These are phyloP conservation scores for Ambrosiella cleistominuta DNA, from an alignment of 2,329 filamentous ascomycete species.

Conservation along the genomic window DNA sequence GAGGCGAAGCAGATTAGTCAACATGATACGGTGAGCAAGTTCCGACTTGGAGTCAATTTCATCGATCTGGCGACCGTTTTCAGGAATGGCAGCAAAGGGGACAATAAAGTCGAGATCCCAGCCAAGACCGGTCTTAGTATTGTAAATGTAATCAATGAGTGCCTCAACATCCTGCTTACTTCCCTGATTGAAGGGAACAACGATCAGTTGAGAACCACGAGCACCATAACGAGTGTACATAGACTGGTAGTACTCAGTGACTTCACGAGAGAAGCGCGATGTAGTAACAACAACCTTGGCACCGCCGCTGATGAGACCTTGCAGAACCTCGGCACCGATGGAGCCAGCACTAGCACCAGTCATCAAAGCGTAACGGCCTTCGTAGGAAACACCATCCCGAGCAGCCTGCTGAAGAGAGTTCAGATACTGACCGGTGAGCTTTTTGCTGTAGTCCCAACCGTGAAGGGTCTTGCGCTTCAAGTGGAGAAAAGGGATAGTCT, in stretches of 20 bases:
- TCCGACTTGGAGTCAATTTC: slow-evolving; percentile 94
- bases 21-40: slow-evolving; percentile 95
- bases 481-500: slow-evolving; percentile 95
- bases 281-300: slow-evolving; percentile 95
- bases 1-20: slow-evolving; percentile 88
- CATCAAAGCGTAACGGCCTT: slow-evolving; percentile 93
- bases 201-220: slow-evolving; percentile 86
- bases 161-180: slow-evolving; percentile 97
- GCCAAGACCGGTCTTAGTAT: slow-evolving; percentile 84
- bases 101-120: slow-evolving; percentile 97
- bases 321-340: slow-evolving; percentile 90
- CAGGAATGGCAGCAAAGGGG: slow-evolving; percentile 92
- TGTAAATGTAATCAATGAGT: slow-evolving; percentile 89
- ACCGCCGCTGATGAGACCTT: slow-evolving; percentile 89
- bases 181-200: slow-evolving; percentile 97
- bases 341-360: slow-evolving; percentile 95
- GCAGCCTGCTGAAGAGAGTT: slow-evolving; percentile 84
- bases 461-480: slow-evolving; percentile 85
- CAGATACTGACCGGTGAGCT: slow-evolving; percentile 81
- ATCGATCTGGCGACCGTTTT: slow-evolving; percentile 95
- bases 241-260: slow-evolving; percentile 97
- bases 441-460: slow-evolving; percentile 99
- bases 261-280: slow-evolving; percentile 86
- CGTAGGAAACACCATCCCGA: slow-evolving; percentile 71
- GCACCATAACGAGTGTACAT: slow-evolving; percentile 95